These are phyloP conservation scores for Cladosporium sp. DNA, from an alignment of 2,329 filamentous ascomycete species.

Conservation along the genomic window DNA sequence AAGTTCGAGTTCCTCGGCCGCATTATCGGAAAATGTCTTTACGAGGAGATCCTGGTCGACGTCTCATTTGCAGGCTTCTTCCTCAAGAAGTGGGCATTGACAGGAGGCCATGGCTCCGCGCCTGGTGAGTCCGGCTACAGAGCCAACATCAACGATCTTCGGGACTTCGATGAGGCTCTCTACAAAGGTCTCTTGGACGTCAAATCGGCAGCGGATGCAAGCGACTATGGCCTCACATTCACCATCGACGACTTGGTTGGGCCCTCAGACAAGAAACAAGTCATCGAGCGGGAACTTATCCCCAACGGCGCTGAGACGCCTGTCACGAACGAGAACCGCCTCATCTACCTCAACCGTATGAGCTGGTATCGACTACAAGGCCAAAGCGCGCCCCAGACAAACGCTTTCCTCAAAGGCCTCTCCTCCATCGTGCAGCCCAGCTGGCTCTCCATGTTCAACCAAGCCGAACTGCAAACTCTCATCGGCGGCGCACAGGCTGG, in stretches of 20 bases:
- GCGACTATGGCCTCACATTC: constrained; percentile 82
- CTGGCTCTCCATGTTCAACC: constrained; percentile 99
- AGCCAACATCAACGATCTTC: constrained; percentile 90
- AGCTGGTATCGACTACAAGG: constrained; percentile 81
- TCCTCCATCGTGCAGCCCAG: constrained; percentile 84
- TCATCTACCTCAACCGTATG: constrained; percentile 92
- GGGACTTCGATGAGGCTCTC: constrained; percentile 85
- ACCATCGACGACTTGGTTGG: constrained; percentile 74
- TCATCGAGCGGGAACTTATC: constrained; percentile 73
- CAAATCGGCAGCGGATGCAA: constrained; percentile 80
- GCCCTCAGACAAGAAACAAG: constrained; percentile 50
- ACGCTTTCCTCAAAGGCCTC: constrained; percentile 83
- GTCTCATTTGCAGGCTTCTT: constrained; percentile 94
- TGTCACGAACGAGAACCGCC: constrained; percentile 89
- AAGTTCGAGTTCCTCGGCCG: constrained; percentile 91
- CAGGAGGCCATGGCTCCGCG: constrained; percentile 63
- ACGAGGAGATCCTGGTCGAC: constrained; percentile 94
- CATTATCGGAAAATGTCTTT: constrained; percentile 93
- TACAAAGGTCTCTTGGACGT: constrained; percentile 82
- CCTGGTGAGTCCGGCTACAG: constrained; percentile 74
- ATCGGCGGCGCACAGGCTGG: constrained; percentile 79
- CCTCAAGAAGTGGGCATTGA: constrained; percentile 88
- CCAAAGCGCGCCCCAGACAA: constrained; percentile 79
- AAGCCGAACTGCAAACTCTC: constrained; percentile 88
- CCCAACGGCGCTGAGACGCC: constrained; percentile 72